A percentile compares a stretch with the other conserved stretches of the same genome.
Evolutionary conservation across 2,329 filamentous ascomycete species (phyloP).

Genomic region (Aspergillus flavus): DNA sequence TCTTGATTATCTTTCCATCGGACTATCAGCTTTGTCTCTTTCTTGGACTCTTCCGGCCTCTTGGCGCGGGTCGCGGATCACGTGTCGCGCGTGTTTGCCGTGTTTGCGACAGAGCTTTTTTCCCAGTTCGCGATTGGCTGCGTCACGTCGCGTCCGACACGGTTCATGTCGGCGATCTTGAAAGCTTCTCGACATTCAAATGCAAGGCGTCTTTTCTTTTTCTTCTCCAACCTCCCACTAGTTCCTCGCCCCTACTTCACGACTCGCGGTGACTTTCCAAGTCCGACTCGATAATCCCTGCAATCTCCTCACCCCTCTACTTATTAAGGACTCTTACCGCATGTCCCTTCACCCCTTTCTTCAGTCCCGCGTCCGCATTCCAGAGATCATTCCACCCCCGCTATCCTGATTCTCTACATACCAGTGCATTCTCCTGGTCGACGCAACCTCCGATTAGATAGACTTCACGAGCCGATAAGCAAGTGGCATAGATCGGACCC

Average conservation of each 20-base stretch:
- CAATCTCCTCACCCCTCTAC: slow-evolving; percentile 15
- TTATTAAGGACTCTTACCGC: slow-evolving; percentile 19
- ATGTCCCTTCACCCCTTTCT: slow-evolving; percentile 16
- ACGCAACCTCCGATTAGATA: slow-evolving; percentile 26
- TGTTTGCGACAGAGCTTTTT: slow-evolving; percentile 25
- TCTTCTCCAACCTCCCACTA: slow-evolving; percentile 24
- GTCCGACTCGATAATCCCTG: slow-evolving; percentile 6
- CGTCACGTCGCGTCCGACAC: slow-evolving; percentile 44
- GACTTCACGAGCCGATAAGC: slow-evolving; percentile 22
- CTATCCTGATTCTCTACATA: slow-evolving; percentile 31
- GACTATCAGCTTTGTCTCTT: slow-evolving; percentile 1
- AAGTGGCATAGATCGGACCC: slow-evolving; percentile 1
- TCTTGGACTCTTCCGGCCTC: slow-evolving; percentile 2
- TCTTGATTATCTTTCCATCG: not conserved
- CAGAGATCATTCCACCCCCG: slow-evolving; percentile 26
- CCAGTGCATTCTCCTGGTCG: slow-evolving; percentile 35
- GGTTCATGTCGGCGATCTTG: slow-evolving; percentile 34
- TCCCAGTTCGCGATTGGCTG: slow-evolving; percentile 37
- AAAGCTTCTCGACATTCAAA: slow-evolving; percentile 30
- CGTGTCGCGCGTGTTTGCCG: slow-evolving; percentile 32
- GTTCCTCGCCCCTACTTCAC: slow-evolving; percentile 14
- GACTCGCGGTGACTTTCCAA: slow-evolving; percentile 18
- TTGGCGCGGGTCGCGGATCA: slow-evolving; percentile 23
- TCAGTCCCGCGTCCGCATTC: slow-evolving; percentile 31
- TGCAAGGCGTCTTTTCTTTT: slow-evolving; percentile 33